Evolutionary conservation across 1,284 basidiomycete species (phyloP), one percentile per base, ranked within the genome.

Genomic region (Leccinum cinnamomeum): DNA sequence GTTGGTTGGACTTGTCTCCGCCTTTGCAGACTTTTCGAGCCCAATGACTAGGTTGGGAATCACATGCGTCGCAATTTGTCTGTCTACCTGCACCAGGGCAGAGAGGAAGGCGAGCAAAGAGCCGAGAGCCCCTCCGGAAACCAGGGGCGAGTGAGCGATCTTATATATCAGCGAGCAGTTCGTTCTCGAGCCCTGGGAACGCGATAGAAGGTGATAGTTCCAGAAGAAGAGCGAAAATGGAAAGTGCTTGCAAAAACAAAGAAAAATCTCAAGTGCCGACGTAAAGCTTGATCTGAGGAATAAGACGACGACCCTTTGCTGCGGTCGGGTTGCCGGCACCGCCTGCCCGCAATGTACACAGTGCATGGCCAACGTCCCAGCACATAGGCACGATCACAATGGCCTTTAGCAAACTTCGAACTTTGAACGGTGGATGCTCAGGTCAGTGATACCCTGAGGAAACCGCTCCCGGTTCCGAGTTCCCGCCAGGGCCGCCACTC

Each of bases 91-190:
- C n/a, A 95, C 91, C 33, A 95, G 84, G 0, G 88, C 84, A 1
- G 81, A 81, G 72, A 94, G 93, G 83, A 98, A 97, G 11, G 79
- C 79, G 54, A 93, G 82, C 7, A 97, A 78, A 0, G 92, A 85
- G 50, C 97, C 94, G 28, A 97, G 84, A 3, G 90, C 83, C 3
- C 83, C 76, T 44, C 89, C 87, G 56, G 93, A 84, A 18, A 94
- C 79, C 6, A 92, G 81, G 0, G 94, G 89, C 0, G 93, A 93
- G 70, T 89, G 84, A 3, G 94, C 82, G 50, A 94, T 85, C 55
- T 72, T 93, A 91, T 50, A 95, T 83, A 54, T 86, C 82, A 20
- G 83, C 71, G 12, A 97, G 82, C 4, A 95, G 75, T 54, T 89
- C 82, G 18, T 79, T 78, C 70, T 94, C 91, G 48, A 96, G 85